Base-by-base conservation (phyloP, 768 basidiomycete genomes). In the Termitomyces sp. region DNA sequence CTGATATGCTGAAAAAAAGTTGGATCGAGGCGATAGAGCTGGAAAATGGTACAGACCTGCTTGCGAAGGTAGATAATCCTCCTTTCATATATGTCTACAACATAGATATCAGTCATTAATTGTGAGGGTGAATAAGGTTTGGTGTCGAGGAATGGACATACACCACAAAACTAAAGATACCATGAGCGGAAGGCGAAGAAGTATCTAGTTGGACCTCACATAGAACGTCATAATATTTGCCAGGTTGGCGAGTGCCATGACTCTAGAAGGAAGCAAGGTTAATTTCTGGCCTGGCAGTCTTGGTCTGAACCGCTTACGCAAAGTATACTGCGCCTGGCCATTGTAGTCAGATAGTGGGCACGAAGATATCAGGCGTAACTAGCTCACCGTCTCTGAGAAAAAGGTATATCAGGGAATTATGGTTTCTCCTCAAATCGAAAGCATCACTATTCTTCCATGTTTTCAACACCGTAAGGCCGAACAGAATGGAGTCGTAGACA, bases 301-400 rank as follows among this genome's bases (percentile, higher is more conserved):
- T 40, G 3, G 46, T 12, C n/a, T 18, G 7, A 14, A 18, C 32
- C 28, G 61, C 80, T 69, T 59, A 84, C 82, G 74, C 79, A 61
- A 81, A 84, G 63, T 83, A 85, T 24, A 84, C 65, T 2, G 80
- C 77, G 54, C 82, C 83, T 83, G 53, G 5, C 13, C 20, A 32
- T 46, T 7, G 8, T 20, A 5, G 33, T 48, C 46, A 30, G 58
- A 52, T 13, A 48, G 7, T 9, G n/a, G 22, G 48, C 12, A 28
- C 32, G 16, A 50, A 44, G 28, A 4, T 52, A 28, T 18, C 44
- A 3, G 12, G 10, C 6, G 28, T 9, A 13, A 26, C 3, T 28
- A 32, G 40, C 76, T 57, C 57, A 81, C 83, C 82, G 62, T 84
- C 82, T 60, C 80, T 71, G 26, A 77, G 65, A 9, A 84, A 66